Conservation (phyloP, 2,329 filamentous ascomycete species). For the Fusarium mexicanum region DNA sequence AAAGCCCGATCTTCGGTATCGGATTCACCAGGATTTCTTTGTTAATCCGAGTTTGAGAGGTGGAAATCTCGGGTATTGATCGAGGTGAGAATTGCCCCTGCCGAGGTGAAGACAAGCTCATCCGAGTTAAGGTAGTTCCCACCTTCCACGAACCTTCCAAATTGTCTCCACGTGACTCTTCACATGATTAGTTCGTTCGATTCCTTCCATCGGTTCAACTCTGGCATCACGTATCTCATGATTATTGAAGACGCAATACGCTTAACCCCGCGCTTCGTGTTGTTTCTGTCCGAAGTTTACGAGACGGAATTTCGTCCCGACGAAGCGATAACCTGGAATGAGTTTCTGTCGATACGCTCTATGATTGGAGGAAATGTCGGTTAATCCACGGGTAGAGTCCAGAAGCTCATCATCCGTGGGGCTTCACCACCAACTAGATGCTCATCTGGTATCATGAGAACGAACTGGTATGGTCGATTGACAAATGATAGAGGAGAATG, state of each 20-base stretch:
- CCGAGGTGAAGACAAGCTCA: not conserved
- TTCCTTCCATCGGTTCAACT: not conserved
- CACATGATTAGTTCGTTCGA: not conserved
- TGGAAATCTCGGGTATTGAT: not conserved
- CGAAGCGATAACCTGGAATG: conserved; percentile 20
- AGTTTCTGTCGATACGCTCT: not conserved
- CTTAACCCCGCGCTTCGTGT: not conserved
- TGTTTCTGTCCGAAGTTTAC: not conserved
- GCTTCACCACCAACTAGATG: conserved; percentile 30
- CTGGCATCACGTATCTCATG: not conserved
- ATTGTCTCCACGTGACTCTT: not conserved
- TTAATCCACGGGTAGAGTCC: conserved; percentile 6
- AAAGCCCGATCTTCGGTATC: not conserved
- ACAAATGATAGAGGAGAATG: conserved; percentile 20
- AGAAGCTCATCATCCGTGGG: conserved; percentile 24
- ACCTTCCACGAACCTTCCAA: not conserved
- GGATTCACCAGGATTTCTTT: not conserved
- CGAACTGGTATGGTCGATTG: conserved; percentile 8
- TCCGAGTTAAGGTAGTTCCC: not conserved
- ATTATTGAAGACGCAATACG: not conserved
- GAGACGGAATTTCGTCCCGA: conserved; percentile 36
- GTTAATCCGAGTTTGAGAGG: not conserved
- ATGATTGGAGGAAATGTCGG: conserved; percentile 12
- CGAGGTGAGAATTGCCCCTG: not conserved
- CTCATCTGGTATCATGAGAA: conserved; percentile 36